These are phyloP conservation scores for Pythium dissotocum DNA, from an alignment of 352 stramenopile species.

Conservation along the genomic window DNA sequence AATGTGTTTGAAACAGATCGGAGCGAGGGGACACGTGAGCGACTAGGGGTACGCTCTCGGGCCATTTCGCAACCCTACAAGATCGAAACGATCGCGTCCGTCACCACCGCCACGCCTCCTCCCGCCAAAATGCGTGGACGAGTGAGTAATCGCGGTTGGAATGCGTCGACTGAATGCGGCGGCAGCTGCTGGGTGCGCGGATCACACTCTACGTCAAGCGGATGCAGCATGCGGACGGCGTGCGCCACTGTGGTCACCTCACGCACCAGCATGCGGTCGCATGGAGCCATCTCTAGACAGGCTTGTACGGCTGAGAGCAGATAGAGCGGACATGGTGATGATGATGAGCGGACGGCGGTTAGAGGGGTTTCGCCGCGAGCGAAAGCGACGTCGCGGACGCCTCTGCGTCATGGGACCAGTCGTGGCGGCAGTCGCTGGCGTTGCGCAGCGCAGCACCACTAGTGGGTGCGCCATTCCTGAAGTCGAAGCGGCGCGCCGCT, in stretches of 20 bases:
- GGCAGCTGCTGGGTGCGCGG: background rate
- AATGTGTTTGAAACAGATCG: constrained; percentile 9
- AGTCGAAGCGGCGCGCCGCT: constrained; percentile 1
- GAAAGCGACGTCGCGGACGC: background rate
- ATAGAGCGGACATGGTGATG: too few species aligned
- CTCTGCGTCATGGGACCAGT: background rate
- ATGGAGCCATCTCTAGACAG: background rate
- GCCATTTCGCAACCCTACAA: background rate
- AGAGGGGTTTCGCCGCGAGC: background rate
- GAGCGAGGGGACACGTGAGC: background rate
- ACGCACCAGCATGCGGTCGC: background rate
- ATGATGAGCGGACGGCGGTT: background rate
- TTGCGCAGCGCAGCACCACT: background rate
- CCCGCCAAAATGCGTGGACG: background rate
- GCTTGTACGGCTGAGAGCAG: too few species aligned
- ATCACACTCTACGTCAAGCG: background rate
- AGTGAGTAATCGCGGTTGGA: background rate
- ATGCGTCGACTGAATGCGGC: background rate
- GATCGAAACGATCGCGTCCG: background rate
- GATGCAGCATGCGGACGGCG: background rate
- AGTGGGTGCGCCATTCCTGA: background rate
- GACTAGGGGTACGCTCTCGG: background rate
- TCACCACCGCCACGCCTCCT: background rate
- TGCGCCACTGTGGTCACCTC: background rate
- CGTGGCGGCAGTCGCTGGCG: background rate